These are phyloP conservation scores for Monosporozyma aerobia DNA, from an alignment of 805 yeast species.

Conservation along the genomic window DNA sequence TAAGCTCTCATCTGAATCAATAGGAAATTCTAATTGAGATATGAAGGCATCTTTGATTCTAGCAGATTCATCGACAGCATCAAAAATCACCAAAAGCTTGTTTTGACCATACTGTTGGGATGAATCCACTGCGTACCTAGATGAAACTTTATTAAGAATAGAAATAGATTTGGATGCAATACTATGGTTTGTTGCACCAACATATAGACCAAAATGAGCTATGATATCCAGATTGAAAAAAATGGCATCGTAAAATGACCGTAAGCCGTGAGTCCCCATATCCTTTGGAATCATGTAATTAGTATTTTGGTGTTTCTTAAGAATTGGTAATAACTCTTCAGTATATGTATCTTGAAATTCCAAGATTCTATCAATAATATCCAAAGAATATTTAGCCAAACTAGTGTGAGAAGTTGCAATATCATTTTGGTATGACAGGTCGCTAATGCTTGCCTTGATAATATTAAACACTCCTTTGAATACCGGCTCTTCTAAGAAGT, in stretches of 20 bases:
- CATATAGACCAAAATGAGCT: slow-evolving; percentile 66
- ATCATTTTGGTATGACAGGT: slow-evolving; percentile 25
- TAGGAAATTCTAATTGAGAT: slow-evolving; percentile 48
- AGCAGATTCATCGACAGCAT: slow-evolving; percentile 68
- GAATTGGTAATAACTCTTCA: slow-evolving; percentile 34
- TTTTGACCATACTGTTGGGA: slow-evolving; percentile 39
- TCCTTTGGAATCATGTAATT: slow-evolving; percentile 26
- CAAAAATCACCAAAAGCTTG: slow-evolving; percentile 59
- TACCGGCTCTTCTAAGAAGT: slow-evolving; percentile 50
- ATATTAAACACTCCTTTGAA: slow-evolving; percentile 49
- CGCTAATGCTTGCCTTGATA: slow-evolving; percentile 52
- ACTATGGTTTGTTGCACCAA: slow-evolving; percentile 44
- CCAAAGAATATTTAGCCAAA: slow-evolving; percentile 36
- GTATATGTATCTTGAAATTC: slow-evolving; percentile 49
- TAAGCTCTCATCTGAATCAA: slow-evolving; percentile 33
- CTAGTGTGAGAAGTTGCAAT: slow-evolving; percentile 20
- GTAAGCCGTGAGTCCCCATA: slow-evolving; percentile 49
- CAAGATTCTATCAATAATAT: slow-evolving; percentile 38
- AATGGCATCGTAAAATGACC: slow-evolving; percentile 63
- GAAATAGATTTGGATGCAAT: slow-evolving; percentile 47
- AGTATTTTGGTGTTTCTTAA: slow-evolving; percentile 23
- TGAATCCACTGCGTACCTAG: slow-evolving; percentile 22
- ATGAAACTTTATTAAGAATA: slow-evolving; percentile 43
- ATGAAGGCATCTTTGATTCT: slow-evolving; percentile 67
- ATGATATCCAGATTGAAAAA: slow-evolving; percentile 61